Evolutionary conservation across 2,329 filamentous ascomycete genomes (phyloP).

Genomic region (Coniella lustricola): DNA sequence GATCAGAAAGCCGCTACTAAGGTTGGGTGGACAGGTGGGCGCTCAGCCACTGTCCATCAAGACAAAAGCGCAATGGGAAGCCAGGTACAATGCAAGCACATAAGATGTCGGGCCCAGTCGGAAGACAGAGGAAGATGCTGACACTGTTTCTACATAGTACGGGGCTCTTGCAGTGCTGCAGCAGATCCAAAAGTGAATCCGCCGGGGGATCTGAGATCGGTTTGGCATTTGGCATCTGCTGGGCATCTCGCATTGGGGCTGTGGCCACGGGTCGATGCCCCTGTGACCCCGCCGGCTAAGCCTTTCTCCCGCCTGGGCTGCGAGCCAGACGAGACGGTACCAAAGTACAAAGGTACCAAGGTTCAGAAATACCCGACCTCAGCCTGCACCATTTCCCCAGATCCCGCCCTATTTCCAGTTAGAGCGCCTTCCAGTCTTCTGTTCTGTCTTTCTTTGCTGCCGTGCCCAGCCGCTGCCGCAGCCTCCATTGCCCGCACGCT

Average conservation of each 20-base stretch:
- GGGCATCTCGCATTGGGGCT: too few species aligned
- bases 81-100: too few species aligned
- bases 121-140: constrained; percentile 5
- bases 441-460: background rate
- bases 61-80: too few species aligned
- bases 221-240: background rate
- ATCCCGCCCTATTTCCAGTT: too few species aligned
- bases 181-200: background rate
- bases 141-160: background rate
- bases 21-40: too few species aligned
- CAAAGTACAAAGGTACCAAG: background rate
- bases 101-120: constrained; percentile 10
- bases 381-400: too few species aligned
- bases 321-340: background rate
- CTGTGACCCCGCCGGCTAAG: constrained; percentile 9
- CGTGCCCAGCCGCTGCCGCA: background rate
- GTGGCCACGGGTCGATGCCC: background rate
- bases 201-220: constrained; percentile 4
- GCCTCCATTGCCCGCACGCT: background rate
- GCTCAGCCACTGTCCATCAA: too few species aligned
- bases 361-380: too few species aligned
- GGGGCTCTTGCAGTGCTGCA: too few species aligned
- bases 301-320: constrained; percentile 1
- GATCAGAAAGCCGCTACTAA: too few species aligned
- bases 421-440: too few species aligned